These are phyloP conservation scores for Backusella parvicylindrica DNA, from an alignment of 192 early-diverging fungal genomes.

Conservation along the genomic window DNA sequence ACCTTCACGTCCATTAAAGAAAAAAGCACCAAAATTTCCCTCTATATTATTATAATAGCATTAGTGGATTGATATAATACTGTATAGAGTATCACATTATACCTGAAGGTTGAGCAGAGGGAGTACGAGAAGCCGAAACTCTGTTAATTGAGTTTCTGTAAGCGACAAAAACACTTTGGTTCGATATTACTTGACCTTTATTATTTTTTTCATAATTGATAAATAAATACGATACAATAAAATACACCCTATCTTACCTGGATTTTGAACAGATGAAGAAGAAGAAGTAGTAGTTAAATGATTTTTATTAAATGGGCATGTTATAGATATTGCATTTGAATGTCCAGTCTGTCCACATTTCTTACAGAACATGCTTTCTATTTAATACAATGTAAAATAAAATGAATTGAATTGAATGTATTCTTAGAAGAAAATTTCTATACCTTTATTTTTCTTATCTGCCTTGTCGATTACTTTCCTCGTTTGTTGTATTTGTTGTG, in stretches of 20 bases:
- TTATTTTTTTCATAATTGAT: neutral
- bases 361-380: neutral
- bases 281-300: neutral
- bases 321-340: neutral
- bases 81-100: neutral
- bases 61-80: neutral
- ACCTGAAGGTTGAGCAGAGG: neutral
- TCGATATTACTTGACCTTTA: neutral
- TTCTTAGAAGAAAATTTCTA: neutral
- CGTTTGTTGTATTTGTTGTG: neutral
- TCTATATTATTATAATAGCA: neutral
- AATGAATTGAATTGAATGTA: neutral
- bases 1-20: neutral
- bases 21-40: neutral
- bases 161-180: neutral
- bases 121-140: neutral
- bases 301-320: neutral
- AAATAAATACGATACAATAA: neutral
- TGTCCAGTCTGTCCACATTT: neutral
- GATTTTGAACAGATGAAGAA: neutral
- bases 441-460: neutral
- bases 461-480: neutral
- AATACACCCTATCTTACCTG: neutral
- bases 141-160: neutral
- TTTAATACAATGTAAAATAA: neutral